These are phyloP conservation scores for Exutisphaerella laricina DNA, from an alignment of 2,329 filamentous ascomycete species.

Conservation along the genomic window DNA sequence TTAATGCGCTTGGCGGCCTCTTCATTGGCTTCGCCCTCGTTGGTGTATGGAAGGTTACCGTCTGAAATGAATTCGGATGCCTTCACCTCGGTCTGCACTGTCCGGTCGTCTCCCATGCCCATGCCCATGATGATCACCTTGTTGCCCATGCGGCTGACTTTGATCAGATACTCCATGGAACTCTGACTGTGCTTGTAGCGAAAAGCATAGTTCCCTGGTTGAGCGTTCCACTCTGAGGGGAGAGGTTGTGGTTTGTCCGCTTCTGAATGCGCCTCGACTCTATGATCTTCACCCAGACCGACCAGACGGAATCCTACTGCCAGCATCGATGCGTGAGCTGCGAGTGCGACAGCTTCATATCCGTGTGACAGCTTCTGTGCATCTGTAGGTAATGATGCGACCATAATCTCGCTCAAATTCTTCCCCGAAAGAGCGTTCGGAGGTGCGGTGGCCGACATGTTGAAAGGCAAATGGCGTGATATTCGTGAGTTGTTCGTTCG, in stretches of 20 bases:
- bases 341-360: slow-evolving; percentile 77
- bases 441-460: slow-evolving; percentile 7
- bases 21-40: slow-evolving; percentile 27
- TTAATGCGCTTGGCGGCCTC: slow-evolving; percentile 42
- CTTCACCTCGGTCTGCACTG: slow-evolving; percentile 68
- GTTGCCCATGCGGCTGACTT: slow-evolving; percentile 71
- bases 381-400: slow-evolving; percentile 38
- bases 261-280: slow-evolving; percentile 41
- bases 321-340: slow-evolving; percentile 76
- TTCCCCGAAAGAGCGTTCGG: slow-evolving; percentile 41
- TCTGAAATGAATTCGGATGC: slow-evolving; percentile 69
- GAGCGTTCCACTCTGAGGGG: slow-evolving; percentile 73
- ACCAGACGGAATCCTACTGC: slow-evolving; percentile 74
- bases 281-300: slow-evolving; percentile 78
- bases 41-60: slow-evolving; percentile 49
- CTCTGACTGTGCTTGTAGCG: slow-evolving; percentile 83
- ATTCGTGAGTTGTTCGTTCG: too few species aligned
- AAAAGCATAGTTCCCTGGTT: slow-evolving; percentile 66
- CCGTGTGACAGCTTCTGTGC: slow-evolving; percentile 54
- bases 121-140: slow-evolving; percentile 81
- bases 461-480: too few species aligned
- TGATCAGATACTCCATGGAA: slow-evolving; percentile 75
- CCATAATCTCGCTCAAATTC: slow-evolving; percentile 41
- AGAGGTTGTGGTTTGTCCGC: slow-evolving; percentile 54
- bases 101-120: slow-evolving; percentile 73